phyloP scores from a whole-genome alignment of 179 eudicot species.

The Beta lomatogona region DNA sequence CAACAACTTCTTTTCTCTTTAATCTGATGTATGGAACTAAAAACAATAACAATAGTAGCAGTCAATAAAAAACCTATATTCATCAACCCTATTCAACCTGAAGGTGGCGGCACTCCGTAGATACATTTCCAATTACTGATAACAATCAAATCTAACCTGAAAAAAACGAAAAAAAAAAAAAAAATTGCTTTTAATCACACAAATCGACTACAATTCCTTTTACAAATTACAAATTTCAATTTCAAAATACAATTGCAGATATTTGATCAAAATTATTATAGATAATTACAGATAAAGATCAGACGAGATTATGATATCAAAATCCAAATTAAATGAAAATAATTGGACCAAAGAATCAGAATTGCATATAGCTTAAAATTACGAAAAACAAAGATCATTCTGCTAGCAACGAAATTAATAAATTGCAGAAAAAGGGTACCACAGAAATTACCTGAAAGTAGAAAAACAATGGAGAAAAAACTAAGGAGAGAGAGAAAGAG shows the following conservation, averaged over 20 bases:
- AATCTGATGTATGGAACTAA: conserved; percentile 34
- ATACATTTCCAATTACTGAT: conserved; percentile 35
- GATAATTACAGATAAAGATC: not conserved
- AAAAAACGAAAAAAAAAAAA: not conserved
- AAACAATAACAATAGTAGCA: conserved; percentile 24
- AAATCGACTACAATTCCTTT: not conserved
- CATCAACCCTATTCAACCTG: conserved; percentile 41
- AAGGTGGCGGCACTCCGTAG: conserved; percentile 38
- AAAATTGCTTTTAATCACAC: conserved; percentile 1
- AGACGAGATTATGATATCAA: not conserved
- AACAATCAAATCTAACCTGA: conserved; percentile 38
- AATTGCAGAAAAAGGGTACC: conserved; percentile 11
- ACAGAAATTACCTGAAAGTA: conserved; percentile 26
- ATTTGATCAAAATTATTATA: conserved; percentile 2
- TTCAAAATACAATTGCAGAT: not conserved
- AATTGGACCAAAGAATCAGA: not conserved
- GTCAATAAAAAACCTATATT: conserved; percentile 24
- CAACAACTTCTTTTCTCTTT: conserved; percentile 38
- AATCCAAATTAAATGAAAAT: conserved; percentile 6
- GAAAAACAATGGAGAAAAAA: conserved; percentile 1
- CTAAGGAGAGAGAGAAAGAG: conserved; percentile 11
- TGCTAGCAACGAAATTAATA: conserved; percentile 2
- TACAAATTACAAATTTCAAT: not conserved
- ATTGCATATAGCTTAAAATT: not conserved
- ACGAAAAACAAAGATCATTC: not conserved